These are phyloP conservation scores for Dryadomyces quercivorus DNA, from an alignment of 2,329 filamentous ascomycete species.

Conservation along the genomic window DNA sequence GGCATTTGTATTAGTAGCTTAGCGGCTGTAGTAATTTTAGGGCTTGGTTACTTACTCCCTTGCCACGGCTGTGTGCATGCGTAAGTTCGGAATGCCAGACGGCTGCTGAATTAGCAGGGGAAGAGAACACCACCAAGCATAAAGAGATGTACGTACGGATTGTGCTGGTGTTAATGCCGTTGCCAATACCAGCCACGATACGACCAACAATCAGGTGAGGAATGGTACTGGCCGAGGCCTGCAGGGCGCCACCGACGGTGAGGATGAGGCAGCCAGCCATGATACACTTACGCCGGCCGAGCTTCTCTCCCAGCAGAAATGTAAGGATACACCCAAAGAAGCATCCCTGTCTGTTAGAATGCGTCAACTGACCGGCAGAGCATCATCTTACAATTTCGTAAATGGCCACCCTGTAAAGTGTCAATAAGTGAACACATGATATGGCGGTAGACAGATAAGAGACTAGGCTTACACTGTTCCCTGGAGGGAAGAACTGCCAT, in stretches of 20 bases:
- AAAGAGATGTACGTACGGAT: conserved; percentile 33
- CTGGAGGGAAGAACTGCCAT: conserved; percentile 31
- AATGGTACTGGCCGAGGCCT: conserved; percentile 21
- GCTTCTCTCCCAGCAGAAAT: conserved; percentile 2
- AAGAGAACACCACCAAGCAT: conserved; percentile 18
- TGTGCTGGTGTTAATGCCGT: conserved; percentile 34
- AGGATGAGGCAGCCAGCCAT: conserved; percentile 1
- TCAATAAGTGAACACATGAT: too few species aligned
- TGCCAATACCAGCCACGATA: conserved; percentile 40
- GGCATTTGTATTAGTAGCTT: too few species aligned
- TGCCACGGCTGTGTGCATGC: background rate
- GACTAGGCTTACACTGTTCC: conserved; percentile 20
- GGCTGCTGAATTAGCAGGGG: conserved; percentile 6
- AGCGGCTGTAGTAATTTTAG: too few species aligned
- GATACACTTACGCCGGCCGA: conserved; percentile 7
- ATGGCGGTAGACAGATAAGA: too few species aligned
- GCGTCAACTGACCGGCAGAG: too few species aligned
- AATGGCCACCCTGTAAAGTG: conserved; percentile 21
- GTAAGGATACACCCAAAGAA: conserved; percentile 8
- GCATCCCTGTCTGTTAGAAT: background rate
- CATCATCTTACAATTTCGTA: background rate
- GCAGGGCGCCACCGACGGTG: conserved; percentile 1
- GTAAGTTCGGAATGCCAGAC: conserved; percentile 1
- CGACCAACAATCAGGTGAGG: conserved; percentile 36
- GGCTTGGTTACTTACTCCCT: background rate